Conservation (phyloP, 225 moss, liverwort and hornwort genomes). For the Neckera pumila region DNA sequence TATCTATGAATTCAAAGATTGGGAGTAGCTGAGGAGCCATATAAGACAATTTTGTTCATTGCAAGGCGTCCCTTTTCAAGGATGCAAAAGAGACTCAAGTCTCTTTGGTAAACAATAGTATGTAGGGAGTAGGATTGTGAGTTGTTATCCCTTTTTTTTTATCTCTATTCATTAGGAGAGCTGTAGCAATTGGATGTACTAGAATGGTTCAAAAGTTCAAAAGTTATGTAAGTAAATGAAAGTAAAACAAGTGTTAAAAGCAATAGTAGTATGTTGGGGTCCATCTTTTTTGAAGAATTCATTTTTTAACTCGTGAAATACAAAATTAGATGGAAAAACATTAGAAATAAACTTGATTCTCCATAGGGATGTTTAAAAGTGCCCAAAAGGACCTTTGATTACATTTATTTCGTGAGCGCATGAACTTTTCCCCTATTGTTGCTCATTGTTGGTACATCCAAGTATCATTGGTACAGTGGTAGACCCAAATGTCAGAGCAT, state of each 20-base stretch:
- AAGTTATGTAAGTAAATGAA: neutral
- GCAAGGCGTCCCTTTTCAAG: rapidly evolving
- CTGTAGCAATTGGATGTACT: neutral
- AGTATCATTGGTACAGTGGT: too few species aligned
- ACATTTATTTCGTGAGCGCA: too few species aligned
- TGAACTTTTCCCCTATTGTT: too few species aligned
- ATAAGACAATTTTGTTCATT: too few species aligned
- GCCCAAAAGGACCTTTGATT: too few species aligned
- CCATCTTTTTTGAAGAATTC: neutral
- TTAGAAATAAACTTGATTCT: too few species aligned
- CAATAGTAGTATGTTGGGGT: neutral
- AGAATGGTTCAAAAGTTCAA: neutral
- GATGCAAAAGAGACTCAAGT: rapidly evolving
- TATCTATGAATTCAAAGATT: too few species aligned
- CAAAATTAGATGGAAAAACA: too few species aligned
- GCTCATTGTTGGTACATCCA: too few species aligned
- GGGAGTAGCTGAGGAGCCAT: too few species aligned
- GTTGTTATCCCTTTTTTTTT: neutral
- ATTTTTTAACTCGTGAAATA: neutral
- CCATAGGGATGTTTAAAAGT: too few species aligned
- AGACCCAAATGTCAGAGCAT: too few species aligned
- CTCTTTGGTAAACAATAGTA: neutral
- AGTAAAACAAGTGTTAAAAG: neutral
- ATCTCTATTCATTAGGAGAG: rapidly evolving
- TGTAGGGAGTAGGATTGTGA: rapidly evolving